Percentiles rank a stretch among this genome's conserved stretches.
Evolutionary conservation across 345 rosid genomes (phyloP).

Genomic region (Psidium friedrichsthalianum): DNA sequence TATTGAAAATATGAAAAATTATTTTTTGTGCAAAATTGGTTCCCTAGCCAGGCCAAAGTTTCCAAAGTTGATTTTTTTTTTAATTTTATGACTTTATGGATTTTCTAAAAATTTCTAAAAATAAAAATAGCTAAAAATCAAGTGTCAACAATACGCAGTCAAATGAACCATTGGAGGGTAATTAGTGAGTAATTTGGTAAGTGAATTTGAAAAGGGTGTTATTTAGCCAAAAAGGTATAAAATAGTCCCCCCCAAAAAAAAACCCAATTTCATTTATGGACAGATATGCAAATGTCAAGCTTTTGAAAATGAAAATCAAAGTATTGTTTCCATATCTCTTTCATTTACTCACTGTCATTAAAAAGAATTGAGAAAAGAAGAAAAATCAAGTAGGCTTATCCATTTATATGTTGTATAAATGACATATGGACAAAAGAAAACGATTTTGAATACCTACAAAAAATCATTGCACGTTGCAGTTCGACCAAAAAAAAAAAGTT

Average conservation of each 20-base stretch:
- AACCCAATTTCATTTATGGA: not conserved
- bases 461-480: not conserved
- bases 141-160: no score
- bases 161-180: no score
- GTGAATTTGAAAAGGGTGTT: not conserved
- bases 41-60: no score
- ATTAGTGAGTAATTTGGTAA: no score
- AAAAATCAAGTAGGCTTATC: not conserved
- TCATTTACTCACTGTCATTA: not conserved
- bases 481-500: not conserved
- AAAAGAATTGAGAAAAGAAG: not conserved
- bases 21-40: no score
- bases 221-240: no score
- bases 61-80: no score
- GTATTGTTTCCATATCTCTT: not conserved
- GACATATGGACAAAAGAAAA: not conserved
- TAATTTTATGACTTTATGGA: no score
- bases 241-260: no score
- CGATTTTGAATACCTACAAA: not conserved
- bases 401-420: not conserved
- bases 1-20: no score
- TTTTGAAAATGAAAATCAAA: not conserved
- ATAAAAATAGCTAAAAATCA: no score
- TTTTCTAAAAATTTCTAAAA: no score
- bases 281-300: not conserved